Evolutionary conservation across 805 yeast genomes (phyloP).

Genomic region (Priceomyces fermenticarens): DNA sequence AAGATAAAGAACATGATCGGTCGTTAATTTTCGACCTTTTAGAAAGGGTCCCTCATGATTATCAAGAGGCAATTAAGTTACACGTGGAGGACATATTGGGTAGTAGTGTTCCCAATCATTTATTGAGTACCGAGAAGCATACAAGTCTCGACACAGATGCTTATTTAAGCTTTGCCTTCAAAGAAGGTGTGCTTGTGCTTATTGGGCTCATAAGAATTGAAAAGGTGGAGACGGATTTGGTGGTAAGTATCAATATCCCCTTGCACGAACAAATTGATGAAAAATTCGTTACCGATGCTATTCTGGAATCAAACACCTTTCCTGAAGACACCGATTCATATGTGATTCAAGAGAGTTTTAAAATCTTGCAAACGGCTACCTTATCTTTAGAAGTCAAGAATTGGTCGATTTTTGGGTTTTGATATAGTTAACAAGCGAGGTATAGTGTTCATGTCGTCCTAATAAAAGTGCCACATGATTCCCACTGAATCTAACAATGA

Average conservation of each 20-base stretch:
- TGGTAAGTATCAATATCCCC: constrained; percentile 53
- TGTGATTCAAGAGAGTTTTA: constrained; percentile 11
- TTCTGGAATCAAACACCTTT: no score
- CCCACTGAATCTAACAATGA: background rate
- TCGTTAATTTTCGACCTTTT: constrained; percentile 65
- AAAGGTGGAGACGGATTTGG: constrained; percentile 55
- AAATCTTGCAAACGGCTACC: constrained; percentile 22
- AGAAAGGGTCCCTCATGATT: constrained; percentile 42
- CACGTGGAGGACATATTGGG: constrained; percentile 59
- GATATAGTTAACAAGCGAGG: constrained; percentile 3
- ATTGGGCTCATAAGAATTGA: constrained; percentile 55
- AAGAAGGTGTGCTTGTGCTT: constrained; percentile 39
- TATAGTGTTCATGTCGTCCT: background rate
- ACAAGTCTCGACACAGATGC: constrained; percentile 3
- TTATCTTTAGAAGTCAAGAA: constrained; percentile 38
- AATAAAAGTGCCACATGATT: background rate
- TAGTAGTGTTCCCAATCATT: constrained; percentile 8
- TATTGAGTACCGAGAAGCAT: constrained; percentile 8
- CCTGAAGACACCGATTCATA: background rate
- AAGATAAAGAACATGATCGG: constrained; percentile 38
- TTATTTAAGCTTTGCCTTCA: constrained; percentile 8
- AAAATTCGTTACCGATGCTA: background rate
- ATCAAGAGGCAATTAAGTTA: constrained; percentile 42
- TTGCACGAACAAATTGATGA: background rate
- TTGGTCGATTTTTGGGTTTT: constrained; percentile 44